phyloP scores from a whole-genome alignment of 2,329 filamentous ascomycete genomes.

The Cercospora janseana region DNA sequence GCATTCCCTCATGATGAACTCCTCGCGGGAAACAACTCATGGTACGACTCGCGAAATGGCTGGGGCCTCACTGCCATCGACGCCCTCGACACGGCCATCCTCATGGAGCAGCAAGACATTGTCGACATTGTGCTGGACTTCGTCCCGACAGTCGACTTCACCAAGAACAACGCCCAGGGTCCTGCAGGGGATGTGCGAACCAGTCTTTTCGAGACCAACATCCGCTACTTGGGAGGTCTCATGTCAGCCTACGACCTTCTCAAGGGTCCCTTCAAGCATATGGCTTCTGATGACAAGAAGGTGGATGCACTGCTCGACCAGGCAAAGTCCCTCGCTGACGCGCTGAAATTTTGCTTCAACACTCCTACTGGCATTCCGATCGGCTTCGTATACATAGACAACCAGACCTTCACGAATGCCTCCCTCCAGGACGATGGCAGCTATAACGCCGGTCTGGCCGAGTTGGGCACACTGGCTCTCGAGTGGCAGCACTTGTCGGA shows the following conservation, averaged over 20 bases:
- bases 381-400: constrained; percentile 63
- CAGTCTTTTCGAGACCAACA: constrained; percentile 86
- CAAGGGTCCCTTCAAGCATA: constrained; percentile 56
- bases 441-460: constrained; percentile 68
- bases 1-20: constrained; percentile 59
- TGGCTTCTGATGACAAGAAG: constrained; percentile 35
- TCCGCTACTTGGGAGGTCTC: constrained; percentile 79
- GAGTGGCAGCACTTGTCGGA: constrained; percentile 84
- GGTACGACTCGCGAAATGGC: constrained; percentile 69
- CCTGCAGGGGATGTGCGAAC: constrained; percentile 7
- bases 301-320: constrained; percentile 65
- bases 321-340: constrained; percentile 66
- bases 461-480: constrained; percentile 72
- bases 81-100: constrained; percentile 72
- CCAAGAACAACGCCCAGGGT: constrained; percentile 44
- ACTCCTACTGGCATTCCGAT: constrained; percentile 72
- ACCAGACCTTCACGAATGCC: constrained; percentile 29
- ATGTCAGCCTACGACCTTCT: constrained; percentile 74
- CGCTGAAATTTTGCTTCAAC: constrained; percentile 73
- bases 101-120: constrained; percentile 69
- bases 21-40: constrained; percentile 63
- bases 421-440: constrained; percentile 46
- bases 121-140: constrained; percentile 69
- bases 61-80: constrained; percentile 86
- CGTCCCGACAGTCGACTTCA: constrained; percentile 70